phyloP scores from a whole-genome alignment of 2,329 filamentous ascomycete genomes.

The Fusarium euwallaceae region DNA sequence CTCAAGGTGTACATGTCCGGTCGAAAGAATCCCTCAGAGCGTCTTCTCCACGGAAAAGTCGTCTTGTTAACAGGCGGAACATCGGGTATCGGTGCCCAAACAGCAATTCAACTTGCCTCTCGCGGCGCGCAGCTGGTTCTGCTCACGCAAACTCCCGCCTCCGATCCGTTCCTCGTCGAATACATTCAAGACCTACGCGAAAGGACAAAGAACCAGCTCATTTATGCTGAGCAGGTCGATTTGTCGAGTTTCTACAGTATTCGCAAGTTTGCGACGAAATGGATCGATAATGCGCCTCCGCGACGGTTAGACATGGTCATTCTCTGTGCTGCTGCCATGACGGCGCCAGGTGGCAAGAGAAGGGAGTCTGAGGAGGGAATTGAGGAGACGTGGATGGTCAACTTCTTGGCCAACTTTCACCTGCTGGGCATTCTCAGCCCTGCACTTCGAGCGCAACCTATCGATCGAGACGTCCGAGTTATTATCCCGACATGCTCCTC shows the following conservation, averaged over 20 bases:
- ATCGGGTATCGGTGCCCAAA: conserved; percentile 87
- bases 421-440: conserved; percentile 91
- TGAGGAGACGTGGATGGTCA: conserved; percentile 93
- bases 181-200: conserved; percentile 90
- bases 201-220: conserved; percentile 83
- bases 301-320: conserved; percentile 91
- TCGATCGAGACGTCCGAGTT: conserved; percentile 92
- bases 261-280: conserved; percentile 93
- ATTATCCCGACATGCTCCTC: conserved; percentile 89
- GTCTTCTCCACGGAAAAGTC: conserved; percentile 92
- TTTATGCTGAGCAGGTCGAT: conserved; percentile 96
- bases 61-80: conserved; percentile 95
- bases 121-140: conserved; percentile 93
- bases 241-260: conserved; percentile 90
- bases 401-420: conserved; percentile 96
- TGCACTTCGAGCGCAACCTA: conserved; percentile 88
- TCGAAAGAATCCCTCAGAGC: conserved; percentile 78
- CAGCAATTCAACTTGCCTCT: conserved; percentile 79
- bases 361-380: conserved; percentile 81
- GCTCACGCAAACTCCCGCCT: conserved; percentile 83
- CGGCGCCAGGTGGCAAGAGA: conserved; percentile 73
- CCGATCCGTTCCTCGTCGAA: conserved; percentile 90
- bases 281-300: conserved; percentile 95
- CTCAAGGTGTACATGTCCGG: conserved; percentile 85
- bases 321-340: conserved; percentile 84